These are phyloP conservation scores for Xanthoceras sorbifolium DNA, from an alignment of 345 rosid genomes.

Conservation along the genomic window DNA sequence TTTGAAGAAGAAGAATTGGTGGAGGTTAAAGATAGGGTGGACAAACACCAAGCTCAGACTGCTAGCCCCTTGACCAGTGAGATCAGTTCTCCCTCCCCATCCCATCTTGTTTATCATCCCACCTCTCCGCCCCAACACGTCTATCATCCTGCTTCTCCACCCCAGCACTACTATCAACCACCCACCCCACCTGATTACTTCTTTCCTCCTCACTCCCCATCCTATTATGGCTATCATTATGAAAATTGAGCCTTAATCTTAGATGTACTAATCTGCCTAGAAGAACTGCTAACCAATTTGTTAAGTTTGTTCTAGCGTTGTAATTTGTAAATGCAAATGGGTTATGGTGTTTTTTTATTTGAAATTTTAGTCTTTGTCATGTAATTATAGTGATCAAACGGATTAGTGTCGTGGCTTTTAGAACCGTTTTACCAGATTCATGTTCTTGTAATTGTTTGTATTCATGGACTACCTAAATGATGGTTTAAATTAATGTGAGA, in stretches of 20 bases:
- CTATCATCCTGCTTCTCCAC: slow-evolving; percentile 38
- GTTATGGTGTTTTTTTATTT: background rate
- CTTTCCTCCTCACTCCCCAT: slow-evolving; percentile 10
- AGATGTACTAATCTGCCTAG: slow-evolving; percentile 2
- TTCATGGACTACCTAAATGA: background rate
- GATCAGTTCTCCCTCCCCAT: slow-evolving; percentile 59
- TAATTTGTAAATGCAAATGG: slow-evolving; percentile 13
- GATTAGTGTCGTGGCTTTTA: background rate
- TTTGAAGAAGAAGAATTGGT: slow-evolving; percentile 57
- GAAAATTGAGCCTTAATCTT: slow-evolving; percentile 28
- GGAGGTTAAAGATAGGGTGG: slow-evolving; percentile 40
- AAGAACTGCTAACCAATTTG: slow-evolving; percentile 26
- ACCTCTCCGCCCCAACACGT: slow-evolving; percentile 34
- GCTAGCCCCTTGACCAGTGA: slow-evolving; percentile 45
- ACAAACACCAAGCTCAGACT: slow-evolving; percentile 39
- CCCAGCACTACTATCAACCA: slow-evolving; percentile 41
- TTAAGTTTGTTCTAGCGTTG: background rate
- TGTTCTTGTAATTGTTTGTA: background rate
- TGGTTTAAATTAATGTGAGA: background rate
- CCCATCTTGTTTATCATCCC: slow-evolving; percentile 33
- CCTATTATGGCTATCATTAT: slow-evolving; percentile 43
- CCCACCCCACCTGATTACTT: slow-evolving; percentile 17
- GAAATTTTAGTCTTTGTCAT: background rate
- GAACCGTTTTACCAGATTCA: background rate
- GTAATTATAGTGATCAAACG: background rate